Base-by-base conservation (phyloP, 306 rosid genomes). In the Purshia tridentata region DNA sequence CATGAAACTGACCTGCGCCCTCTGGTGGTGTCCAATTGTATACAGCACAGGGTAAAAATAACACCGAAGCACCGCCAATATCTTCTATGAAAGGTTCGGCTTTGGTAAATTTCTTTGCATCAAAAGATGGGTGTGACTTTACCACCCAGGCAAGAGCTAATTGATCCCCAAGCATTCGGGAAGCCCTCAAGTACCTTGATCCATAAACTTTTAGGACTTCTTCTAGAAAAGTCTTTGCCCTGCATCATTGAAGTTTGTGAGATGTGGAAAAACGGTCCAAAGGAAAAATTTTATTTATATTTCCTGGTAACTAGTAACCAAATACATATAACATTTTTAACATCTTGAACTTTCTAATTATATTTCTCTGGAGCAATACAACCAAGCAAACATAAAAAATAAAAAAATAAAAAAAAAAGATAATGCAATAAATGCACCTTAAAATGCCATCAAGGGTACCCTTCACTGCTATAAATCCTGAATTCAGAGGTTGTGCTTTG, bases 11-110 rank as follows among this genome's bases (percentile, higher is more conserved):
- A 61, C 98, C 97, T 51, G 97, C 95, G 68, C 98, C 97, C 82
- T 94, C 98, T 8, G 97, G 98, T 0, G 96, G 97, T n/a, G 98
- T 94, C 97, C 97, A 94, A 67, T 94, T 91, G 85, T 91, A 88
- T 46, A 81, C 40, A 23, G 88, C 75, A 78, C 96, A 94, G 4
- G 98, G 96, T 78, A 89, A 81, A 83, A 94, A 94, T 64, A 94
- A 76, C 45, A 94, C 79, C 0, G 88, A 83, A 50, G 92, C 74
- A 56, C 86, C 91, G 4, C 79, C 84, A 64, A 91, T 73, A 67
- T 91, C 85, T 76, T 91, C 95, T 46, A 84, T 49, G 78, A 91
- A 94, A n/a, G 84, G 67, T 58, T 49, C 63, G 18, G 88, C 59
- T 86, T 69, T 88, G 20, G 86, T 67, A 78, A 91, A 88, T 77